A percentile compares a stretch with the other conserved stretches of the same genome.
Conservation (phyloP, 306 rosid species). For the Pueraria montana region DNA sequence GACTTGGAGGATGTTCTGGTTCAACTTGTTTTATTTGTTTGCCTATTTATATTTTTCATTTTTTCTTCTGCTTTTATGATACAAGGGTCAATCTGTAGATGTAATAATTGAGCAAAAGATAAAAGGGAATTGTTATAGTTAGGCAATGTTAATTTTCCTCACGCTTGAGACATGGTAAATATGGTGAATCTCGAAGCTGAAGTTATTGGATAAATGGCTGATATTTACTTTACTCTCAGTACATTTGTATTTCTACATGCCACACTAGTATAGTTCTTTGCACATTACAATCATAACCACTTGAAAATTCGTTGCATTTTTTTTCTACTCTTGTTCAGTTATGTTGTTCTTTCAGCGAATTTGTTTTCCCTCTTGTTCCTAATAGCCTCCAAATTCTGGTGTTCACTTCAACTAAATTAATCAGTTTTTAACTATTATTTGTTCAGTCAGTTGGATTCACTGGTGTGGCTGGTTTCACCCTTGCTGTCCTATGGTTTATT, state of each 20-base stretch:
- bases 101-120: not conserved
- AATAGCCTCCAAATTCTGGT: not conserved
- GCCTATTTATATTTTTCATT: not conserved
- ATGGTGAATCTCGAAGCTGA: constrained; percentile 1
- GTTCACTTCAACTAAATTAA: not conserved
- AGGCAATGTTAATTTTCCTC: not conserved
- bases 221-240: not conserved
- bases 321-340: not conserved
- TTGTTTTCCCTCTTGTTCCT: not conserved
- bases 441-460: constrained; percentile 92
- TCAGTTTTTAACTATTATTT: constrained; percentile 13
- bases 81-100: not conserved
- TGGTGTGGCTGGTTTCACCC: constrained; percentile 80
- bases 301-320: not conserved
- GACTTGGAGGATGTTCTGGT: constrained; percentile 5
- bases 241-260: not conserved
- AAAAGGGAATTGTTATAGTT: not conserved
- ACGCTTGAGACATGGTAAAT: not conserved
- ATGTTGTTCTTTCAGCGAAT: not conserved
- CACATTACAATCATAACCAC: not conserved
- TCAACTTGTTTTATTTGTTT: not conserved
- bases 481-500: constrained; percentile 79
- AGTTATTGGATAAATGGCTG: not conserved
- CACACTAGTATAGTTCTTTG: not conserved
- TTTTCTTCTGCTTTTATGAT: not conserved